Evolutionary conservation across 192 early-diverging fungal genomes (phyloP).

Genomic region (Coemansia sp.): DNA sequence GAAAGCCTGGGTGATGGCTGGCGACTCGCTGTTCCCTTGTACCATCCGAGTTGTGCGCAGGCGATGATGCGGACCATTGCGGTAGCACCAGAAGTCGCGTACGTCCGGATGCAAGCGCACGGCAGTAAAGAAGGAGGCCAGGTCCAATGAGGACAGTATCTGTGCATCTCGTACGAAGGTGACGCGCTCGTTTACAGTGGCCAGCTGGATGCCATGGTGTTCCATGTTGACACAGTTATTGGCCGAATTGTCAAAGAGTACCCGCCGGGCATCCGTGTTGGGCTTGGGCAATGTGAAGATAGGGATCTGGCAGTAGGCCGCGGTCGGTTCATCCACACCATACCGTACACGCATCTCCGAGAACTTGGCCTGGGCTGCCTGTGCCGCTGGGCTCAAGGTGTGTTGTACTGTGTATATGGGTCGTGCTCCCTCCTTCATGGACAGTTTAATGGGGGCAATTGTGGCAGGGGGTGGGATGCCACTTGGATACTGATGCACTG

Average conservation of each 20-base stretch:
- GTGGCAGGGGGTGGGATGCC: not conserved
- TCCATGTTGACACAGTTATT: slow-evolving; percentile 19
- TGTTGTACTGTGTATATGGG: not conserved
- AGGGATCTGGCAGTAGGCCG: slow-evolving; percentile 3
- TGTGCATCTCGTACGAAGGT: slow-evolving; percentile 1
- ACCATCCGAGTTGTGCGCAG: slow-evolving; percentile 9
- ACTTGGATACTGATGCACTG: not conserved
- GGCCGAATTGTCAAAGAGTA: slow-evolving; percentile 9
- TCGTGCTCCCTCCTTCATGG: not conserved
- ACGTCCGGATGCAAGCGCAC: not conserved
- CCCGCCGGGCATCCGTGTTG: slow-evolving; percentile 1
- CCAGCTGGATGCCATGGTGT: slow-evolving; percentile 4
- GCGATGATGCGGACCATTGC: not conserved
- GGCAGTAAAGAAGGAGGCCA: not conserved
- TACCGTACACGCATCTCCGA: not conserved
- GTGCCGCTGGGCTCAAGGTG: slow-evolving; percentile 1
- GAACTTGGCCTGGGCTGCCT: not conserved
- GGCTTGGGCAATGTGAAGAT: slow-evolving; percentile 13
- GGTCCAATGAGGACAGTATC: not conserved
- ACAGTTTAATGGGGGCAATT: not conserved
- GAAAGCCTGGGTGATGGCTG: slow-evolving; percentile 6
- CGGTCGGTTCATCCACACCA: slow-evolving; percentile 12
- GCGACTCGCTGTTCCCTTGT: slow-evolving; percentile 11
- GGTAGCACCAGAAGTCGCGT: slow-evolving; percentile 7
- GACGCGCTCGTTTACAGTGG: not conserved